These are phyloP conservation scores for Niveomyces coronatus DNA, from an alignment of 2,329 filamentous ascomycete genomes.

Conservation along the genomic window DNA sequence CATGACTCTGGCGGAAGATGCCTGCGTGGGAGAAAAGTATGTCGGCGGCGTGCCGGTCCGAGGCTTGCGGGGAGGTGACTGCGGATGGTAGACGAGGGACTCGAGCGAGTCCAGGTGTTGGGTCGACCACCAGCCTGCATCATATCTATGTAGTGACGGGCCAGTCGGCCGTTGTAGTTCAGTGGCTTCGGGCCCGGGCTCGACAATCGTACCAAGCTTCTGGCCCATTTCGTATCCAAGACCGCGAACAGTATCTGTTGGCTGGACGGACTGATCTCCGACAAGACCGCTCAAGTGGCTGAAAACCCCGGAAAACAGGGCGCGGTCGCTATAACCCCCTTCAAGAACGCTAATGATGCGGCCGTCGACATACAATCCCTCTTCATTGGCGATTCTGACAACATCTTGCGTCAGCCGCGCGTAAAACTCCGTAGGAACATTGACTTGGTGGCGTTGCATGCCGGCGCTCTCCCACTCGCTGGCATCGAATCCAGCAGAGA, in stretches of 20 bases:
- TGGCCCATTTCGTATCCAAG: conserved; percentile 50
- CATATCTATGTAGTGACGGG: conserved; percentile 38
- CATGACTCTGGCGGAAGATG: conserved; percentile 72
- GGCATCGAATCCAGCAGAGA: conserved; percentile 94
- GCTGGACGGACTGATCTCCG: conserved; percentile 37
- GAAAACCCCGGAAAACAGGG: conserved; percentile 75
- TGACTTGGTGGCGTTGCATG: conserved; percentile 94
- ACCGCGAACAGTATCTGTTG: conserved; percentile 21
- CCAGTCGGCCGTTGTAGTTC: conserved; percentile 9
- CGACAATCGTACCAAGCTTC: conserved; percentile 32
- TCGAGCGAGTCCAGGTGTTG: conserved; percentile 61
- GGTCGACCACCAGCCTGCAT: conserved; percentile 62
- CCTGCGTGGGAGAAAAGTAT: conserved; percentile 79
- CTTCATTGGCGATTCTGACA: conserved; percentile 69
- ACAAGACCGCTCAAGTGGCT: conserved; percentile 82
- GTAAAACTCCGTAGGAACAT: conserved; percentile 95
- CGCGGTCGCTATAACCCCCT: conserved; percentile 90
- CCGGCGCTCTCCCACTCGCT: conserved; percentile 86
- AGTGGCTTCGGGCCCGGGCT: conserved; percentile 16
- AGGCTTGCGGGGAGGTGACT: conserved; percentile 40
- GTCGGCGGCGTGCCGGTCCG: conserved; percentile 53
- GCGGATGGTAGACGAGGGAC: conserved; percentile 39
- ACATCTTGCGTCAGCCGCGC: conserved; percentile 82
- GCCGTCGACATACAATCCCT: conserved; percentile 66
- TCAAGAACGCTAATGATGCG: conserved; percentile 89